Evolutionary conservation across 768 basidiomycete genomes (phyloP).

Genomic region (Suillus fuscotomentosus): DNA sequence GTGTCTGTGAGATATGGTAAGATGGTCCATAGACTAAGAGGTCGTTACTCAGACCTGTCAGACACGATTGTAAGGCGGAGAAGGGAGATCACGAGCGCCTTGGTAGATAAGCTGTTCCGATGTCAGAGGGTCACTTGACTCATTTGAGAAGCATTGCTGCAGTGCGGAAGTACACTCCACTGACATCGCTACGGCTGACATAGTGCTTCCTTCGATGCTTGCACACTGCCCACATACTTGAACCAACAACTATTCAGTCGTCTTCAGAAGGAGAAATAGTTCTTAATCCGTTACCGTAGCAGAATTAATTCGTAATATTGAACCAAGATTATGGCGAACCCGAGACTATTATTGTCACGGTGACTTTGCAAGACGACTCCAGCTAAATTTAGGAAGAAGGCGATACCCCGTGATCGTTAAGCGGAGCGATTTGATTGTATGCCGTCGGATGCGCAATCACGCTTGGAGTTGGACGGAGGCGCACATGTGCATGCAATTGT

Average conservation of each 20-base stretch:
- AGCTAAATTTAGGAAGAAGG: neutral
- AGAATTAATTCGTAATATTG: no score
- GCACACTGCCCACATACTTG: neutral
- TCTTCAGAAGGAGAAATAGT: no score
- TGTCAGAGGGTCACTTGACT: neutral
- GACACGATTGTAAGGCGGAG: neutral
- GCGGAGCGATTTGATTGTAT: neutral
- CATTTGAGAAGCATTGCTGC: neutral
- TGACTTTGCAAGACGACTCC: neutral
- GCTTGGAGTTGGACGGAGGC: neutral
- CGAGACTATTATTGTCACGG: neutral
- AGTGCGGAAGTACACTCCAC: neutral
- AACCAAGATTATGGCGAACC: neutral
- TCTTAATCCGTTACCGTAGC: no score
- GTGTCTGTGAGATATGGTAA: neutral
- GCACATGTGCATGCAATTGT: no score
- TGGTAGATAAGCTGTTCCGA: neutral
- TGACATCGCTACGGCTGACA: neutral
- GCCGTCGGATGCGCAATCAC: neutral
- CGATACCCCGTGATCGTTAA: neutral
- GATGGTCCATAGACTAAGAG: neutral
- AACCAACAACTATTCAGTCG: neutral
- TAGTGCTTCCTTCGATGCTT: no score
- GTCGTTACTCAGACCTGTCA: neutral
- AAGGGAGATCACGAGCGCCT: neutral